Evolutionary conservation across 1,284 basidiomycete species (phyloP).

Genomic region (Leccinum huronense): DNA sequence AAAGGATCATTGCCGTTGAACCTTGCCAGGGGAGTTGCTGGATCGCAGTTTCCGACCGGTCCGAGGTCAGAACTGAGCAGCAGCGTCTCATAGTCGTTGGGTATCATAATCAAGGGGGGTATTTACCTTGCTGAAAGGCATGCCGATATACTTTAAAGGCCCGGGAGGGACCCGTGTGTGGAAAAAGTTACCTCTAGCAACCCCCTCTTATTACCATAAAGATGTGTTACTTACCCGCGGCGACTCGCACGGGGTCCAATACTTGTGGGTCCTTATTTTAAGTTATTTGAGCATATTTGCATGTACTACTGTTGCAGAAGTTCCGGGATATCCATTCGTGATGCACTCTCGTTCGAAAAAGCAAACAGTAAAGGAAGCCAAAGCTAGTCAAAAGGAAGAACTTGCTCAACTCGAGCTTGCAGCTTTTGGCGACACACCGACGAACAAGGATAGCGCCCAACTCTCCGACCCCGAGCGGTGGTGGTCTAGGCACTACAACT

Average conservation of each 20-base stretch:
- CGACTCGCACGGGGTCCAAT: neutral
- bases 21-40: neutral
- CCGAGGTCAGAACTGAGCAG: slow-evolving; percentile 10
- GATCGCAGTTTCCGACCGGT: neutral
- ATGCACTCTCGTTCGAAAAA: neutral
- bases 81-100: neutral
- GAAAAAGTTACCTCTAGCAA: neutral
- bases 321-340: neutral
- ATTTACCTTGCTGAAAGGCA: neutral
- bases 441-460: slow-evolving; percentile 1
- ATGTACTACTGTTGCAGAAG: neutral
- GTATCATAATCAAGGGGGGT: slow-evolving; percentile 11
- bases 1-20: slow-evolving; percentile 1
- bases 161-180: neutral
- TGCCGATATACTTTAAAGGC: neutral
- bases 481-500: slow-evolving; percentile 33
- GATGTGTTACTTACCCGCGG: too few relatives aligned
- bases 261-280: neutral
- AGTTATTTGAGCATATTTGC: neutral
- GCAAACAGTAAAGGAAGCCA: neutral
- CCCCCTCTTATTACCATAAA: too few relatives aligned
- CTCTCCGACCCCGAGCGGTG: slow-evolving; percentile 14
- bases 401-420: slow-evolving; percentile 1
- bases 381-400: neutral
- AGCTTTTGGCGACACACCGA: neutral